phyloP scores from a whole-genome alignment of 2,329 filamentous ascomycete species.

The Stemphylium beticola region DNA sequence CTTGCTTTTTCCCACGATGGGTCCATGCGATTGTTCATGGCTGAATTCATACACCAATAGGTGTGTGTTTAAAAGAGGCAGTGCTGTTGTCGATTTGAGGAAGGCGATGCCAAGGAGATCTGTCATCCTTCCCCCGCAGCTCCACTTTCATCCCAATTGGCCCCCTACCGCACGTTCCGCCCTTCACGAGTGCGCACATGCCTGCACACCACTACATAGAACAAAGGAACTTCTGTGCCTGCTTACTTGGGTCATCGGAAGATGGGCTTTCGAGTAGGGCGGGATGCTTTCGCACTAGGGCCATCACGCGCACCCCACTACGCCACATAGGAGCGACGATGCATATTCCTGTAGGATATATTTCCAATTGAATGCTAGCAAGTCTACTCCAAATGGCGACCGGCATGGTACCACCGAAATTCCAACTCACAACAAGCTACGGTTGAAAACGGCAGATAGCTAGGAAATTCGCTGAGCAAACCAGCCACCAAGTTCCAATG shows the following conservation, averaged over 20 bases:
- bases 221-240: background rate
- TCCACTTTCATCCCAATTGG: conserved; percentile 6
- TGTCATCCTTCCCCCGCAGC: conserved; percentile 24
- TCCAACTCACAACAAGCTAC: too few species aligned
- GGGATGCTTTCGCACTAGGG: too few species aligned
- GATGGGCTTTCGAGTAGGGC: too few species aligned
- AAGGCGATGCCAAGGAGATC: conserved; percentile 10
- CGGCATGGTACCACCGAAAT: too few species aligned
- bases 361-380: too few species aligned
- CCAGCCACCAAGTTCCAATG: too few species aligned
- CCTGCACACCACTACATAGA: background rate
- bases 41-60: conserved; percentile 12
- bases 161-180: conserved; percentile 7
- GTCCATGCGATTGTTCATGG: conserved; percentile 1
- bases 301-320: too few species aligned
- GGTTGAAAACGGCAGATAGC: too few species aligned
- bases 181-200: conserved; percentile 1
- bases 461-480: too few species aligned
- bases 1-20: background rate
- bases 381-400: too few species aligned
- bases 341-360: too few species aligned
- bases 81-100: conserved; percentile 5
- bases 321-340: too few species aligned
- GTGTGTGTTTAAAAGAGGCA: conserved; percentile 1
- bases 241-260: background rate